Conservation (phyloP, 306 rosid species). For the Acacia confusa region DNA sequence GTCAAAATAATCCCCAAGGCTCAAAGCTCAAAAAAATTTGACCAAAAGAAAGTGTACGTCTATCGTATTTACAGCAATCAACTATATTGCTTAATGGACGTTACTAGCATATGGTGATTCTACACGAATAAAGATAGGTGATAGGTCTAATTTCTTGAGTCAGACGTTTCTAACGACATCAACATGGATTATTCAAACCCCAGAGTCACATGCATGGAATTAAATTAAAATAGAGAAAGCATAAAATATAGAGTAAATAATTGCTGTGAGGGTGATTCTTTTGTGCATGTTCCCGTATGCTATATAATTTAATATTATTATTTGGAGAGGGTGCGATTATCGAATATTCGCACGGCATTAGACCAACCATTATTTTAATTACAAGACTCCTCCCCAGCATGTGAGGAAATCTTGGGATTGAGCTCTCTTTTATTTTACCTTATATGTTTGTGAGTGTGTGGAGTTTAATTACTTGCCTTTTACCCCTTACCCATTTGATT, state of each 20-base stretch:
- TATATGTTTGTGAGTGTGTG: too few relatives aligned
- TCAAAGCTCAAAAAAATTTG: not conserved
- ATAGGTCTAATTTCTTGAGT: conserved; percentile 18
- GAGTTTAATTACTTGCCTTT: not conserved
- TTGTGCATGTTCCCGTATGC: conserved; percentile 26
- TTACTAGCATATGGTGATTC: conserved; percentile 29
- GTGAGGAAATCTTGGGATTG: conserved; percentile 57
- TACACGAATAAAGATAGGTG: conserved; percentile 13
- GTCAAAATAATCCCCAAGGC: not conserved
- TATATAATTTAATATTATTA: conserved; percentile 14
- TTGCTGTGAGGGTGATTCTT: conserved; percentile 39
- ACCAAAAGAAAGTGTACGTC: not conserved
- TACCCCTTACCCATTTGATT: not conserved
- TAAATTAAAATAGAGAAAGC: conserved; percentile 6
- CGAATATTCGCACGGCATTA: conserved; percentile 77
- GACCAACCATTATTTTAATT: conserved; percentile 26
- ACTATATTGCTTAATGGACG: not conserved
- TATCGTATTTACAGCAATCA: not conserved
- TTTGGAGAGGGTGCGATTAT: conserved; percentile 35
- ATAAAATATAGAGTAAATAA: conserved; percentile 42
- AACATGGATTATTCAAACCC: conserved; percentile 33
- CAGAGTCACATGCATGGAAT: conserved; percentile 43
- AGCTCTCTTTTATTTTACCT: not conserved
- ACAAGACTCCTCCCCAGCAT: conserved; percentile 28
- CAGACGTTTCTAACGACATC: conserved; percentile 18